These are phyloP conservation scores for Selaginella moellendorffii DNA, from an alignment of 75 land plant genomes.

Conservation along the genomic window DNA sequence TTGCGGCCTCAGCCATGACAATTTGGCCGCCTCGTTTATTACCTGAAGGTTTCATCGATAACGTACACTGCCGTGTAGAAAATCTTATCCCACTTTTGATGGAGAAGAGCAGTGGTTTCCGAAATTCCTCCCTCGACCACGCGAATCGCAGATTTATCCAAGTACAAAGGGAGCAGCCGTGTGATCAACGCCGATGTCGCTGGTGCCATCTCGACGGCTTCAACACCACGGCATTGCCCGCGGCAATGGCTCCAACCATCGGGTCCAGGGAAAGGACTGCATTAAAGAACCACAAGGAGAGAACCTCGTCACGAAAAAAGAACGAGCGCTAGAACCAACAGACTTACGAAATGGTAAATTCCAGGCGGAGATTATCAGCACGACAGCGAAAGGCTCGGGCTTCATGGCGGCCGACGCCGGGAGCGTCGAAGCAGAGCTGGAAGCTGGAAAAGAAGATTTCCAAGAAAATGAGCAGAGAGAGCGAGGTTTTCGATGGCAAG, in stretches of 20 bases:
- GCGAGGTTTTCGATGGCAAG: not conserved
- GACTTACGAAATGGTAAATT: slow-evolving; percentile 6
- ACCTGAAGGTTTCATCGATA: slow-evolving; percentile 26
- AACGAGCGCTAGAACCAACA: not conserved
- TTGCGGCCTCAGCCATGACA: slow-evolving; percentile 87
- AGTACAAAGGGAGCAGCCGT: slow-evolving; percentile 34
- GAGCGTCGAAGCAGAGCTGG: not conserved
- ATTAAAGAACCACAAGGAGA: not conserved
- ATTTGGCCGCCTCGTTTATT: slow-evolving; percentile 60
- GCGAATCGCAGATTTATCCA: slow-evolving; percentile 49
- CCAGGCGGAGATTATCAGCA: slow-evolving; percentile 2
- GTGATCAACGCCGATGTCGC: slow-evolving; percentile 56
- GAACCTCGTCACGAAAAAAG: not conserved
- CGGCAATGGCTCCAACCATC: slow-evolving; percentile 79
- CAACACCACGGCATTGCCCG: slow-evolving; percentile 70
- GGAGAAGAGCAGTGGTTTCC: slow-evolving; percentile 61
- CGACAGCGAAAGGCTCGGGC: not conserved
- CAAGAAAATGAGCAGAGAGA: not conserved
- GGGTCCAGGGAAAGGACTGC: slow-evolving; percentile 83
- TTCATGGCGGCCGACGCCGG: not conserved
- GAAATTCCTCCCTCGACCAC: slow-evolving; percentile 80
- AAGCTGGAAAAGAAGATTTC: not conserved
- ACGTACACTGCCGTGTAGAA: slow-evolving; percentile 89
- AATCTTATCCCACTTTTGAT: slow-evolving; percentile 93
- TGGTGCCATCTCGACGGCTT: slow-evolving; percentile 79